These are phyloP conservation scores for Neurospora hispaniola DNA, from an alignment of 495 filamentous ascomycete species.

Conservation along the genomic window DNA sequence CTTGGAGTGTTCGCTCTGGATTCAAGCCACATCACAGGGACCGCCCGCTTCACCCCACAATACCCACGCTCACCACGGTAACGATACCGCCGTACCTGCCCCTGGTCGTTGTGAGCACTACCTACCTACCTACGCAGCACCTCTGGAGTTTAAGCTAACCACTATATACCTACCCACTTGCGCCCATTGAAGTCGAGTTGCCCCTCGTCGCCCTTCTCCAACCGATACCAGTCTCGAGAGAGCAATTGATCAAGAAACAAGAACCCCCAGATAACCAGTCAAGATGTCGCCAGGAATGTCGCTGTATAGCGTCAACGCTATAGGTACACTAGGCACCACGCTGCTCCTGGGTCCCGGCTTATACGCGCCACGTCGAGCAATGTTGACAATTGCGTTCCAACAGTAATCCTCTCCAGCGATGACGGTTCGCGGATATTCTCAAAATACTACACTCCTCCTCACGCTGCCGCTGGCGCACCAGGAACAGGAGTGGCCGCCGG, in stretches of 20 bases:
- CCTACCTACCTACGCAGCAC: not conserved
- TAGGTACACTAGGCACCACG: slow-evolving; percentile 42
- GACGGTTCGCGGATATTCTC: slow-evolving; percentile 85
- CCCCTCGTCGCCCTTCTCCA: not conserved
- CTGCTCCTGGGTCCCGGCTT: not conserved
- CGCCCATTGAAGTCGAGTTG: not conserved
- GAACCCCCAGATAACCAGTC: slow-evolving; percentile 1
- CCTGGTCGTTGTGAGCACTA: not conserved
- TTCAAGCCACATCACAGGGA: slow-evolving; percentile 21
- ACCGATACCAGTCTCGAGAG: not conserved
- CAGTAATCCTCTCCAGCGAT: slow-evolving; percentile 58
- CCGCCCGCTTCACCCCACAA: slow-evolving; percentile 16
- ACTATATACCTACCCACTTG: not conserved
- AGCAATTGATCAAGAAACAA: not conserved
- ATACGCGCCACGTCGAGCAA: not conserved
- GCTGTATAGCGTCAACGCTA: slow-evolving; percentile 84
- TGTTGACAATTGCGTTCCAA: not conserved
- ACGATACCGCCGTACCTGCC: not conserved
- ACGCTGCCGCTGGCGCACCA: slow-evolving; percentile 49
- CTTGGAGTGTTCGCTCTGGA: not conserved
- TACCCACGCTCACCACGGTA: not conserved
- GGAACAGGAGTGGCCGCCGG: slow-evolving; percentile 6
- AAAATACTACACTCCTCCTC: slow-evolving; percentile 90
- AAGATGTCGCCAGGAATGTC: slow-evolving; percentile 52
- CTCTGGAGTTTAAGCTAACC: not conserved